Base-by-base conservation (phyloP, 2,329 filamentous ascomycete species). In the Colletotrichum liriopes region DNA sequence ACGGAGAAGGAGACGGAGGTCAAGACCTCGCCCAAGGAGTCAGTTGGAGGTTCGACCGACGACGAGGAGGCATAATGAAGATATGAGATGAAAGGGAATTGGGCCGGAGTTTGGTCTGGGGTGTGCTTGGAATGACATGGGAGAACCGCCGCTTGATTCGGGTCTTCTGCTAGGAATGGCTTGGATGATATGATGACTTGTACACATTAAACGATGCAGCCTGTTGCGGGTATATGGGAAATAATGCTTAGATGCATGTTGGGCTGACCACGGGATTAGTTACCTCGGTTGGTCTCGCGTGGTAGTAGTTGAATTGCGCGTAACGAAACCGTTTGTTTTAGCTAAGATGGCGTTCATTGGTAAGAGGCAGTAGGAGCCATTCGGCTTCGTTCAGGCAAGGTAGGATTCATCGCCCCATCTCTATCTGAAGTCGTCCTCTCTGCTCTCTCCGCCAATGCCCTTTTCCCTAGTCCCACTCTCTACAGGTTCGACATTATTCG, bases 1-100 rank as follows among this genome's bases (percentile, higher is more conserved):
- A 64, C 67, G 32, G 73, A 76, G 3, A 78, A 82, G 67, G 76
- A 77, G 2, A 76, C 74, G 6, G 76, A 78, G n/a, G 75, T 73
- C n/a, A 70, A 77, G 43, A 70, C 71, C 26, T 73, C 58, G 11
- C 62, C 74, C 18, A 60, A 75, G 55, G 75, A 76, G 20, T 65
- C 77, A 35, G 65, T 63, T 14, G 76, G 79, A 39, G n/a, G 26
- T 11, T 41, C n/a, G 55, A 14, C n/a, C 37, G 64, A 62, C 23
- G 73, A 74, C 20, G 61, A 65, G 6, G 29, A 47, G 59, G 43
- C 43, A 37, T 64, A 64, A 64, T 37, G 51, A 56, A 20, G 9
- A 47, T 3, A 56, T 35, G 39, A 35, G 51, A 56, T n/a, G 26
- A 39, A 56, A 43, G 26, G n/a, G 26, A 64, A 54, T 29, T 9